phyloP scores from a whole-genome alignment of 768 basidiomycete species.

The Agaricus sinodeliciosus region DNA sequence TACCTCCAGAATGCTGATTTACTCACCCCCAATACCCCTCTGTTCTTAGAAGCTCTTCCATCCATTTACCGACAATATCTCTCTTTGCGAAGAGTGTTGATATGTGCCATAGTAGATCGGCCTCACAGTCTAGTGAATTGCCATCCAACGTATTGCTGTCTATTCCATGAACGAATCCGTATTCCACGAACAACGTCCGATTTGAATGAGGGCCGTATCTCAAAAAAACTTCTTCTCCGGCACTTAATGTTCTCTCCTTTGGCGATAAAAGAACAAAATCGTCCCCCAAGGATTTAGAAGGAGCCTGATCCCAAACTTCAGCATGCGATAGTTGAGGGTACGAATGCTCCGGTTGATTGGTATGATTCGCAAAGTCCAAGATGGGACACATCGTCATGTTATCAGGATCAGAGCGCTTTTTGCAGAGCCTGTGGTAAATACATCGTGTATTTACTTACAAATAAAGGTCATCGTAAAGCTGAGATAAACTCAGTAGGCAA shows the following conservation, averaged over 20 bases:
- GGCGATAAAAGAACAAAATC: slow-evolving; percentile 49
- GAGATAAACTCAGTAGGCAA: neutral
- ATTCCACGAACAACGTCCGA: slow-evolving; percentile 75
- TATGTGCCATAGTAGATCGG: slow-evolving; percentile 53
- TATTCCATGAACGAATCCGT: slow-evolving; percentile 68
- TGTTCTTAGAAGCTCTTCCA: slow-evolving; percentile 46
- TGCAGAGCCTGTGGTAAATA: slow-evolving; percentile 61
- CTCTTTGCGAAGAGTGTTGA: slow-evolving; percentile 42
- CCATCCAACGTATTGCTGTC: slow-evolving; percentile 18
- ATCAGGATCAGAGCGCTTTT: slow-evolving; percentile 46
- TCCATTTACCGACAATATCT: slow-evolving; percentile 32
- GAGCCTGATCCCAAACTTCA: slow-evolving; percentile 30
- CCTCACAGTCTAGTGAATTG: slow-evolving; percentile 39
- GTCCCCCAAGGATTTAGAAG: slow-evolving; percentile 30
- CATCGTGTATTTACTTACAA: slow-evolving; percentile 84
- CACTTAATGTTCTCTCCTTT: slow-evolving; percentile 27
- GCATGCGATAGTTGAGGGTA: slow-evolving; percentile 30
- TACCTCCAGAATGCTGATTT: neutral
- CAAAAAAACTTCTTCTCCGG: slow-evolving; percentile 65
- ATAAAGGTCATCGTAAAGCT: neutral
- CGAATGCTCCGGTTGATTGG: slow-evolving; percentile 33
- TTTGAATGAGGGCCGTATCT: slow-evolving; percentile 81
- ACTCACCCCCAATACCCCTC: slow-evolving; percentile 84
- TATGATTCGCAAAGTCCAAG: slow-evolving; percentile 88
- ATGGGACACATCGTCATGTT: slow-evolving; percentile 87